These are phyloP conservation scores for Pythium aristosporum DNA, from an alignment of 352 stramenopile genomes.

Conservation along the genomic window DNA sequence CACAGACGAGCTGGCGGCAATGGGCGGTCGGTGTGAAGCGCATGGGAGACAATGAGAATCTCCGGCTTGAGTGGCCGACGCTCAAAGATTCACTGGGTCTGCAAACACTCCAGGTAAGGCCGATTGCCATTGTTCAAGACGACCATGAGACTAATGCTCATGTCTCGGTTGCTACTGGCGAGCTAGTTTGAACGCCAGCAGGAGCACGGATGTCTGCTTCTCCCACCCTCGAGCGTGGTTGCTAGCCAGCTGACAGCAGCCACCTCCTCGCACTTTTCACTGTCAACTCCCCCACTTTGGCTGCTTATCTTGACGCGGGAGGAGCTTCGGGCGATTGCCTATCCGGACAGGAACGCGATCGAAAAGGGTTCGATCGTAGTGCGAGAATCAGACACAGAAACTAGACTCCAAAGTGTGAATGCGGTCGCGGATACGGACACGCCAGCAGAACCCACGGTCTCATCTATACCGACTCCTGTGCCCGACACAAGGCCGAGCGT, in stretches of 20 bases:
- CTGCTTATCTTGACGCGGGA: neutral
- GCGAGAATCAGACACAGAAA: neutral
- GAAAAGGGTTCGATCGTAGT: neutral
- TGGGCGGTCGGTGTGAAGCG: neutral
- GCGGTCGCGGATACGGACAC: neutral
- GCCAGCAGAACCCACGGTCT: neutral
- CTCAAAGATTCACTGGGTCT: conserved; percentile 11
- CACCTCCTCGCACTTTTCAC: too few species aligned
- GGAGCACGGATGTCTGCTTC: neutral
- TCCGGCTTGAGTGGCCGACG: conserved; percentile 8
- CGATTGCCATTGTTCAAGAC: neutral
- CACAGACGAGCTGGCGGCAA: conserved; percentile 7
- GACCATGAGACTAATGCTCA: neutral
- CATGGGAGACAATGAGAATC: neutral
- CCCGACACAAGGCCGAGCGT: neutral
- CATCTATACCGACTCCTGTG: neutral
- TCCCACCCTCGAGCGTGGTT: neutral
- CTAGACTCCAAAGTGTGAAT: neutral
- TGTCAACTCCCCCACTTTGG: neutral
- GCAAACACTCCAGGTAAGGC: neutral
- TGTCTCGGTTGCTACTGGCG: neutral
- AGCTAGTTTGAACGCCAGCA: neutral
- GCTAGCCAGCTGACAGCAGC: neutral
- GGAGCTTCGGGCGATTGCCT: neutral
- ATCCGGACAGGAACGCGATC: neutral